phyloP scores from a whole-genome alignment of 352 stramenopile species.

The Phytophthora nicotianae region DNA sequence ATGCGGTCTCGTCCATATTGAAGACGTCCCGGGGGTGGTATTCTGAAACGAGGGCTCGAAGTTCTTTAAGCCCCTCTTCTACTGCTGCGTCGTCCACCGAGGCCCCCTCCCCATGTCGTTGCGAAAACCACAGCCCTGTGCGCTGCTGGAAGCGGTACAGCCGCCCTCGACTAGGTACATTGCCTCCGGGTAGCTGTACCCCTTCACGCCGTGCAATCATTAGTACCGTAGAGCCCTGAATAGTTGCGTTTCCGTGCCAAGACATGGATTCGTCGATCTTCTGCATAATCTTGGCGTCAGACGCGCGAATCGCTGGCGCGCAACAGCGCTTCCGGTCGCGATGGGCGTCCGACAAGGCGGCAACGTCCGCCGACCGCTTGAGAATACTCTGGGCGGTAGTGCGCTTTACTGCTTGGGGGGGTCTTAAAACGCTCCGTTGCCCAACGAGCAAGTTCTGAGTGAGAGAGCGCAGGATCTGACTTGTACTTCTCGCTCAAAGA shows the following conservation, averaged over 20 bases:
- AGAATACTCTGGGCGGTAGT: no score
- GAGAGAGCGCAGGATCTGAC: no score
- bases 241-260: neutral
- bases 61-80: neutral
- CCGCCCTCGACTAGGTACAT: conserved; percentile 6
- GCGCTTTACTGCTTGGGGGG: no score
- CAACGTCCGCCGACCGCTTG: neutral
- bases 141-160: conserved; percentile 14
- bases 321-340: neutral
- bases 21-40: conserved; percentile 14
- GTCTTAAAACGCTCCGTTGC: no score
- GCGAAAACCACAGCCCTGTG: neutral
- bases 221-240: conserved; percentile 1
- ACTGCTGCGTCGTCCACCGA: conserved; percentile 6
- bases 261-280: neutral
- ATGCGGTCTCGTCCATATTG: conserved; percentile 24
- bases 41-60: neutral
- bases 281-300: neutral
- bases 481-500: no score
- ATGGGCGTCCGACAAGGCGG: neutral
- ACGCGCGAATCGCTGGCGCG: no score
- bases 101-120: conserved; percentile 7
- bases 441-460: no score
- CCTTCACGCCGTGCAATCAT: neutral
- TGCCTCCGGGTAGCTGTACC: conserved; percentile 8